Evolutionary conservation across 1,139 yeast genomes (phyloP), one percentile per base, ranked within the genome.

Genomic region (Geotrichum klebahnii): DNA sequence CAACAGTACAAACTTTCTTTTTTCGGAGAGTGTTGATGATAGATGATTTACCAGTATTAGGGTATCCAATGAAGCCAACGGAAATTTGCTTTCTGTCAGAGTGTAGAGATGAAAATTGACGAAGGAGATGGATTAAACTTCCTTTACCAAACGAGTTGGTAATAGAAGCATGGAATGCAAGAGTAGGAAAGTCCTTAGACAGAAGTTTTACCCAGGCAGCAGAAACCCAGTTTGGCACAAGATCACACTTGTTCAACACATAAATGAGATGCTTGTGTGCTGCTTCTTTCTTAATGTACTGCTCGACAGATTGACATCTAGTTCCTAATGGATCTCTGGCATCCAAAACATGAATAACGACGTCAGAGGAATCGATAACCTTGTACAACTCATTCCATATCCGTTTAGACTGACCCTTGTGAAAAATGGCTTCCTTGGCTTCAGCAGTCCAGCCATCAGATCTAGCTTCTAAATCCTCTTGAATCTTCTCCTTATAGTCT

Each of bases 141-240:
- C 98, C 98, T 67, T 92, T 92, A 72, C 98, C 98, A 66, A 92
- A 92, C 0, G 97, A 89, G 68, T 92, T 92, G 58, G 95, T 92
- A 60, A 92, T 92, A 3, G 97, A 89, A 2, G 98, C 97, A 69
- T 92, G 98, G 76, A 92, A 92, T 56, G 98, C 98, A 62, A 92
- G 75, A 2, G 98, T 92, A 45, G 98, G 98, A 65, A 81, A 88
- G 54, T 82, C 86, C 64, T 87, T 89, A 1, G 97, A 89, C 59
- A 92, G 75, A 67, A 85, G 92, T 67, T 92, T 92, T 48, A 92
- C 96, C 98, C 98, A 92, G 45, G 97, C 96, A 67, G 97, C 97
- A 65, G 98, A 96, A 63, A 89, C 97, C 97, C 97, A 92, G 52
- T 97, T 92, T 57, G 98, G 98, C 49, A 94, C 97, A 63, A 92